Evolutionary conservation across 495 filamentous ascomycete species (phyloP).

Genomic region (Penicillium macrosclerotiorum): DNA sequence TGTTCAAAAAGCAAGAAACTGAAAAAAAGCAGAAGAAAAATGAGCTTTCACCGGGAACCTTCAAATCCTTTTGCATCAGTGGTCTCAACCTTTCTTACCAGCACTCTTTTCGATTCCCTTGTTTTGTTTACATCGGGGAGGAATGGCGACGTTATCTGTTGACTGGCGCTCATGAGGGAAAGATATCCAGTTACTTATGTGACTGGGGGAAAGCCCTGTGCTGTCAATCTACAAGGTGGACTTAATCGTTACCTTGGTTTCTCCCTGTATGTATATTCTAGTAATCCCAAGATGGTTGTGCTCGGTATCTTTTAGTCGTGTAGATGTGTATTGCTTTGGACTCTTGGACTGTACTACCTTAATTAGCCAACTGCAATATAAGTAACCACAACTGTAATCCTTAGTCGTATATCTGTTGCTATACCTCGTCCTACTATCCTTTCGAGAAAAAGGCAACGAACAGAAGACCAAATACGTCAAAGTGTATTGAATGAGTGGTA

Average conservation of each 20-base stretch:
- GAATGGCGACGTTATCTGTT: conserved; percentile 52
- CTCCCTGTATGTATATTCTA: conserved; percentile 46
- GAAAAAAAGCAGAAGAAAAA: conserved; percentile 42
- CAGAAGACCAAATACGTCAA: too few species aligned
- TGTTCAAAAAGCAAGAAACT: conserved; percentile 36
- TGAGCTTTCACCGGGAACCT: conserved; percentile 32
- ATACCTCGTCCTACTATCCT: too few species aligned
- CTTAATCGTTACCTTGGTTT: conserved; percentile 61
- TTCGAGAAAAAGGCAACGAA: too few species aligned
- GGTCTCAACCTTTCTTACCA: conserved; percentile 20
- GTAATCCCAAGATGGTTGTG: conserved; percentile 43
- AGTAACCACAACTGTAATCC: too few species aligned
- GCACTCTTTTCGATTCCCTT: conserved; percentile 25
- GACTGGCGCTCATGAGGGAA: conserved; percentile 93
- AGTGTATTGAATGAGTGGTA: too few species aligned
- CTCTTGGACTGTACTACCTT: too few species aligned
- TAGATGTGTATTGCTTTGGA: too few species aligned
- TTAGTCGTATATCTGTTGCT: too few species aligned
- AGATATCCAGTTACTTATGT: conserved; percentile 69
- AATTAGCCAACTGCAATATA: too few species aligned
- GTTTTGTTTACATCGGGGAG: conserved; percentile 37
- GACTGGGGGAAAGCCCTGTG: conserved; percentile 94
- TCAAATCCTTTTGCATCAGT: conserved; percentile 33
- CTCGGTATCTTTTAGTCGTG: conserved; percentile 21
- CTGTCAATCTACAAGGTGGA: conserved; percentile 59